Base-by-base conservation (phyloP, 192 early-diverging fungal genomes). In the Coemansia sp. region DNA sequence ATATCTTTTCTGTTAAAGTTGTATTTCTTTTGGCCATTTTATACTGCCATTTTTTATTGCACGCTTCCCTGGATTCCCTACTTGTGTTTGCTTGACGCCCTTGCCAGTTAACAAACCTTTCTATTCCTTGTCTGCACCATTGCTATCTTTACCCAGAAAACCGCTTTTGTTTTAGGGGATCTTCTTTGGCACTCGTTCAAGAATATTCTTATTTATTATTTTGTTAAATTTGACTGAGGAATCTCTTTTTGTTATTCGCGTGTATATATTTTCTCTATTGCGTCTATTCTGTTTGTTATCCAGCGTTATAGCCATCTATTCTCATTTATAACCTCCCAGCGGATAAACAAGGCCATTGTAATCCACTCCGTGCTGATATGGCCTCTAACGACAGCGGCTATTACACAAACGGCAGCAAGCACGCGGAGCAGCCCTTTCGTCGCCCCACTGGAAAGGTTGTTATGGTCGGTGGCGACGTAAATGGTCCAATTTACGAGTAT, bases 371-470 rank as follows among this genome's bases (percentile, higher is more conserved):
- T 35, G 43, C 29, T 34, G 39, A 64, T 51, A 66, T 65, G 63
- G 58, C 70, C 28, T 53, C 61, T 6, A 70, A 70, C 56, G 51
- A 59, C 31, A 45, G 48, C 23, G 63, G 63, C 51, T 66, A 72
- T 58, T 64, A 70, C 42, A n/a, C 46, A 33, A 33, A 30, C 33
- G 18, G 33, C 62, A 39, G 49, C 49, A 29, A 21, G 21, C 18
- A 51, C 34, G 61, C 34, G 42, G 61, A 21, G 42, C 59, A 30
- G 0, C n/a, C 49, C 29, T 80, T 80, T 40, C 77, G 77, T 37
- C 66, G 72, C 8, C 58, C 72, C 21, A 74, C 72, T 10, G 77
- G 61, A 15, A 74, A 67, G 58, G 69, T 71, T 13, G 68, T 53
- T 16, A 67, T 68, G 69, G 55, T 34, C 21, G 62, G 39, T 3